phyloP scores from a whole-genome alignment of 2,329 filamentous ascomycete species.

The Exophiala sp. region DNA sequence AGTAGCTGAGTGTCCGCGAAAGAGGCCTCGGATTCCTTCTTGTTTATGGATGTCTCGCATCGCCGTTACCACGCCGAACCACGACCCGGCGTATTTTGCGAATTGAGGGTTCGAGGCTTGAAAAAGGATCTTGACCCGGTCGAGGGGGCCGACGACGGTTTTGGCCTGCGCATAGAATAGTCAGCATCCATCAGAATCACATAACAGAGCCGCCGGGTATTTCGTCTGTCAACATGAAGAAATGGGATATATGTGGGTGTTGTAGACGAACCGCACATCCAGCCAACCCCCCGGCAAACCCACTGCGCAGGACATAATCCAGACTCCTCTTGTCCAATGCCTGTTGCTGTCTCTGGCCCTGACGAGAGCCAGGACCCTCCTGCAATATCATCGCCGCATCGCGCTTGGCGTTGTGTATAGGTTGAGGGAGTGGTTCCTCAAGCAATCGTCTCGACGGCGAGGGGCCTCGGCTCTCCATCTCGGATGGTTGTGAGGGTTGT shows the following conservation, averaged over 20 bases:
- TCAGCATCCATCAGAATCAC: neutral
- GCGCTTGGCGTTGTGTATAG: slow-evolving; percentile 35
- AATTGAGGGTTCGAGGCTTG: slow-evolving; percentile 93
- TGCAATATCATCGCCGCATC: slow-evolving; percentile 47
- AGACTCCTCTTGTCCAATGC: slow-evolving; percentile 64
- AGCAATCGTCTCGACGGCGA: slow-evolving; percentile 26
- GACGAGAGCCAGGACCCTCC: slow-evolving; percentile 25
- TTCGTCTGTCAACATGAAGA: no score
- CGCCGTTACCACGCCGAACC: slow-evolving; percentile 74
- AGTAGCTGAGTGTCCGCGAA: slow-evolving; percentile 90
- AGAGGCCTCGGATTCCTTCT: slow-evolving; percentile 71
- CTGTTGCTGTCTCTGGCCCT: slow-evolving; percentile 42
- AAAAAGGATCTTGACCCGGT: slow-evolving; percentile 97
- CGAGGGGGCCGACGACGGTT: slow-evolving; percentile 88
- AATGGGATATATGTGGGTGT: no score
- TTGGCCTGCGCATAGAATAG: slow-evolving; percentile 60
- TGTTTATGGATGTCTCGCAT: slow-evolving; percentile 74
- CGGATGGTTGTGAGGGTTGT: slow-evolving; percentile 36
- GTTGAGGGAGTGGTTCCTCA: slow-evolving; percentile 28
- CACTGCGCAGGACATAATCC: slow-evolving; percentile 78
- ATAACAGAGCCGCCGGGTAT: no score
- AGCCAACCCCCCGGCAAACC: slow-evolving; percentile 79
- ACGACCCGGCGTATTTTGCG: slow-evolving; percentile 83
- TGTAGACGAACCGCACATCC: slow-evolving; percentile 77
- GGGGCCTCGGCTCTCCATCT: slow-evolving; percentile 46